Percentiles rank a stretch among this genome's conserved stretches.
phyloP scores from a whole-genome alignment of 305 asterid genomes.

The Coffea humblotiana region DNA sequence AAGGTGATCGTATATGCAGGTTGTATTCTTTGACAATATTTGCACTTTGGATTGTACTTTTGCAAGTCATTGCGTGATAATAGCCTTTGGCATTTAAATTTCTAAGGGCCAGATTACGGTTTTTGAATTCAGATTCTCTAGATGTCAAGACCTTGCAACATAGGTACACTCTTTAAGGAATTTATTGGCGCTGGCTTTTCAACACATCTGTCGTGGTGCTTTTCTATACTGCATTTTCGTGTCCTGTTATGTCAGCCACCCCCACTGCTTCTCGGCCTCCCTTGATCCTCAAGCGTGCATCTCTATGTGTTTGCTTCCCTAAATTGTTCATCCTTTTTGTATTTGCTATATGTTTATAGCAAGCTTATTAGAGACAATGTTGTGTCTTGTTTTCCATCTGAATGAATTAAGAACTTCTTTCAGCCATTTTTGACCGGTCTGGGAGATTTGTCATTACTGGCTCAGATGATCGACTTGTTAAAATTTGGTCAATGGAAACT shows the following conservation, averaged over 20 bases:
- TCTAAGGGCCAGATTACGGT: background rate
- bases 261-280: too few species aligned
- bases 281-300: too few species aligned
- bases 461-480: slow-evolving; percentile 96
- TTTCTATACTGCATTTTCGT: background rate
- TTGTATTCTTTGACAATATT: background rate
- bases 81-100: background rate
- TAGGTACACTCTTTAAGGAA: background rate
- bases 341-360: background rate
- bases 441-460: slow-evolving; percentile 98
- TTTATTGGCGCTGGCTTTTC: background rate
- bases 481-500: slow-evolving; percentile 99
- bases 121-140: background rate
- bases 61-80: background rate
- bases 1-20: background rate
- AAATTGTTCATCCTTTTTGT: background rate
- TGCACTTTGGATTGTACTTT: background rate
- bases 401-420: slow-evolving; percentile 21
- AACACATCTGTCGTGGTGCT: background rate
- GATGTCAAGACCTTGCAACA: background rate
- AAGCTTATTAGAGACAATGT: background rate
- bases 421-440: slow-evolving; percentile 93
- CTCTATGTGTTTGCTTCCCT: background rate
- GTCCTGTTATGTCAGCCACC: too few species aligned
- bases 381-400: background rate